A percentile compares a stretch with the other conserved stretches of the same genome.
These are phyloP conservation scores for Ascodesmis nigricans DNA, from an alignment of 495 filamentous ascomycete species.

Conservation along the genomic window DNA sequence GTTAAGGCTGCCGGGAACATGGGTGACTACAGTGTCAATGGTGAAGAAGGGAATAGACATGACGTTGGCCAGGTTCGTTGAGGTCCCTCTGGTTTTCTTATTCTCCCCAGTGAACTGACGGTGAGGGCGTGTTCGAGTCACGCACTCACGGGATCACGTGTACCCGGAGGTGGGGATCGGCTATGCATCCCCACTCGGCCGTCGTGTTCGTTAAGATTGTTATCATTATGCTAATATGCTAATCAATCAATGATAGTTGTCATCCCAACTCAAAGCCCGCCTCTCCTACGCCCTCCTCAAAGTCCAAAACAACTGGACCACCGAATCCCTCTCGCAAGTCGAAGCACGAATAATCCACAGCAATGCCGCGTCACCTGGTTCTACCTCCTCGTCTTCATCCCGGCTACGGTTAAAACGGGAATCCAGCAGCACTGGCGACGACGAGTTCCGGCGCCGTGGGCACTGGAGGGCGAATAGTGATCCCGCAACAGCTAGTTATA, in stretches of 20 bases:
- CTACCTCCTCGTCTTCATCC: slow-evolving; percentile 22
- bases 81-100: too few species aligned
- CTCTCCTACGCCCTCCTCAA: slow-evolving; percentile 52
- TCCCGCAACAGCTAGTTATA: slow-evolving; percentile 16
- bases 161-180: slow-evolving; percentile 3
- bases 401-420: slow-evolving; percentile 19
- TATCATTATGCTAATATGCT: too few species aligned
- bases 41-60: slow-evolving; percentile 16
- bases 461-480: slow-evolving; percentile 20
- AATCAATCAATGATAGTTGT: slow-evolving; percentile 37
- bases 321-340: slow-evolving; percentile 30
- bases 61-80: slow-evolving; percentile 20
- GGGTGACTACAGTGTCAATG: slow-evolving; percentile 15
- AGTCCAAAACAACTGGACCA: slow-evolving; percentile 45
- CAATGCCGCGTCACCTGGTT: too few species aligned
- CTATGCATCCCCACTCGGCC: slow-evolving; percentile 17
- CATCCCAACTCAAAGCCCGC: slow-evolving; percentile 39
- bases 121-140: too few species aligned
- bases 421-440: slow-evolving; percentile 11
- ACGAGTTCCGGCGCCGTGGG: slow-evolving; percentile 11
- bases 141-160: slow-evolving; percentile 3
- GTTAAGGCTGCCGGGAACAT: slow-evolving; percentile 19
- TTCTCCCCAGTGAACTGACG: too few species aligned
- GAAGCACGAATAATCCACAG: slow-evolving; percentile 29
- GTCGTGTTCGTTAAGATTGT: slow-evolving; percentile 10